Evolutionary conservation across 106 monocot species (phyloP), one percentile per base, ranked within the genome.

Genomic region (Acorus gramineus): DNA sequence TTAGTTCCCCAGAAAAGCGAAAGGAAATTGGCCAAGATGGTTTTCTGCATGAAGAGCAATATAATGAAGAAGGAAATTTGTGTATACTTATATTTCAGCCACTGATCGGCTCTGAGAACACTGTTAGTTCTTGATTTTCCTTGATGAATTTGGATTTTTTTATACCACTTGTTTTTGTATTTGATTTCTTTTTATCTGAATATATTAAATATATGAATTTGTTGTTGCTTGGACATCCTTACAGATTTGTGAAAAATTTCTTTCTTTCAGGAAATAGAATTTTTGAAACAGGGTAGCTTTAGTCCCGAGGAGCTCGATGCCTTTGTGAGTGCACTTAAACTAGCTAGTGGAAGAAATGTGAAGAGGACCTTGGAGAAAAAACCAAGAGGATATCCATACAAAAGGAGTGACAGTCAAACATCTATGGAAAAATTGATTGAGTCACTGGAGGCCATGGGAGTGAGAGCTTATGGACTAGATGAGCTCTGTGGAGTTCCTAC

Each of bases 381-480:
- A n/a, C 67, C 69, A 46, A 63, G 74, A 11, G 61, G 79, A 28
- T 44, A 81, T 54, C 46, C 58, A 49, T 66, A 12, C 11, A 81
- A 59, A 73, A 79, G 28, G 28, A 28, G 60, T 61, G 72, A 79
- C 49, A 63, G 52, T 42, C 73, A 67, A 42, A 69, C 78, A 49
- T 68, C 84, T 12, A 5, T 79, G 42, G 91, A 87, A 51, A 87
- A 85, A 66, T 73, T 81, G 14, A 28, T 91, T 8, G 70, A 82
- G 72, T 67, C 82, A 59, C 76, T 98, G 63, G 96, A 91, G 72
- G 80, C 75, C 50, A 98, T 98, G 96, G 96, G 96, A 51, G 90
- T 98, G 47, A 76, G 83, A 81, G 85, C 91, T 11, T 98, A 91
- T 71, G 87, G 87, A 63, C 55, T 75, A 67, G 85, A 91, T 66